Base-by-base conservation (phyloP, 164 flowering plant species). In the Tetrastigma voinierianum region DNA sequence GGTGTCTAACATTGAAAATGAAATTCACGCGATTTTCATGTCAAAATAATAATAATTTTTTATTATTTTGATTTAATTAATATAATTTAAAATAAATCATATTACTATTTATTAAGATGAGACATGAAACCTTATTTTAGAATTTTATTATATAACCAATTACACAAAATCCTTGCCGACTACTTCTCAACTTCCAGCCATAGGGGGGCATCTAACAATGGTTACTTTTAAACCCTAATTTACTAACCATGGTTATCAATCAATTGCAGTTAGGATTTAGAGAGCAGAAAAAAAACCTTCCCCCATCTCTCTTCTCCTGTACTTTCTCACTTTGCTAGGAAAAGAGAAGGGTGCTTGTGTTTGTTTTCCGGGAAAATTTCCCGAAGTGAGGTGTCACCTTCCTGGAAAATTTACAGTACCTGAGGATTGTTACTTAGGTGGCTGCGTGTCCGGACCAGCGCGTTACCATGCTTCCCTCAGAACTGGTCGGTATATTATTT, bases 141-240 rank as follows among this genome's bases (percentile, higher is more conserved):
- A 32, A 32, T 32, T 32, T 32, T 32, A 46, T 46, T 63, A 16
- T 6, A 24, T 40, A 16, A 69, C 54, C 19, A 51, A 65, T 25
- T 48, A 59, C 66, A 74, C 65, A 62, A 46, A 62, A 53, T 57
- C 40, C 19, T 73, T 64, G 77, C 77, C 80, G 77, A 70, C 77
- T 70, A 21, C 64, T 61, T 55, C 66, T 67, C 62, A 62, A 72
- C 69, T 43, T 59, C 71, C 69, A 70, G 61, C 76, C 48, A 68
- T 14, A n/a, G 24, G 16, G 16, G 43, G 16, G 1, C 10, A 24
- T 59, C 43, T 18, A 77, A 73, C 81, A 60, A 68, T 63, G 74
- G 76, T 78, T 71, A 51, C 21, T 25, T 43, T 44, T 17, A 57
- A 44, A 67, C 63, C 67, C 58, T 6, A 20, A 1, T 13, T 51